Base-by-base conservation (phyloP, 306 rosid genomes). In the Pueraria montana region DNA sequence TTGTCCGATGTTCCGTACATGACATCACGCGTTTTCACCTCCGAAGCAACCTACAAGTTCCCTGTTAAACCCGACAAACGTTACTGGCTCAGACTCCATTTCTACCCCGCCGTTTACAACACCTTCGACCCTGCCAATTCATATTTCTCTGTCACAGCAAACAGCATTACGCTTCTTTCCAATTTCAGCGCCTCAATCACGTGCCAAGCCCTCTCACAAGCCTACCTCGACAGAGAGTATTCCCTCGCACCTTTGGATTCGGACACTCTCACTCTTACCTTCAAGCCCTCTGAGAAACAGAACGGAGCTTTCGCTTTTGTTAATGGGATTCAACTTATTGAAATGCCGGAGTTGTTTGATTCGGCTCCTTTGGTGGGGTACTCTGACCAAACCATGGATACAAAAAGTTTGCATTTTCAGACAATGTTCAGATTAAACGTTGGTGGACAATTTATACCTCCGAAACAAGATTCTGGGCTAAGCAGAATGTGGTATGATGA, bases 361-460 rank as follows among this genome's bases (percentile, higher is more conserved):
- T 43, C 85, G 0, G 85, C 87, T 30, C 0, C 40, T 0, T 0
- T 85, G 83, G 88, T 87, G 2, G 92, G 90, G 2, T 83, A 23
- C 5, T 0, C 21, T 5, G 84, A 52, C 1, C 85, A 87, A 81
- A 68, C 80, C 0, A 1, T 83, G 8, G 90, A 83, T 34, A 36
- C 72, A 1, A 74, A 42, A 1, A 66, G 38, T 27, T 5, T 69
- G 23, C 85, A 85, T 77, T 12, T 84, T 18, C 88, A 85, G 11
- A 89, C 92, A 17, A 87, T 89, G 89, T 87, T 68, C 3, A 89
- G 92, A 13, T 48, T 89, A 45, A 89, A 89, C 2, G 89, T 87
- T 50, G 90, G 90, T 23, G 90, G 92, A 8, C 90, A 89, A 26
- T 87, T 46, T n/a, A 85, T 89, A 38, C 45, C 90, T 52, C 85